phyloP scores from a whole-genome alignment of 169 alveolate species.

The Plasmodium vivax region DNA sequence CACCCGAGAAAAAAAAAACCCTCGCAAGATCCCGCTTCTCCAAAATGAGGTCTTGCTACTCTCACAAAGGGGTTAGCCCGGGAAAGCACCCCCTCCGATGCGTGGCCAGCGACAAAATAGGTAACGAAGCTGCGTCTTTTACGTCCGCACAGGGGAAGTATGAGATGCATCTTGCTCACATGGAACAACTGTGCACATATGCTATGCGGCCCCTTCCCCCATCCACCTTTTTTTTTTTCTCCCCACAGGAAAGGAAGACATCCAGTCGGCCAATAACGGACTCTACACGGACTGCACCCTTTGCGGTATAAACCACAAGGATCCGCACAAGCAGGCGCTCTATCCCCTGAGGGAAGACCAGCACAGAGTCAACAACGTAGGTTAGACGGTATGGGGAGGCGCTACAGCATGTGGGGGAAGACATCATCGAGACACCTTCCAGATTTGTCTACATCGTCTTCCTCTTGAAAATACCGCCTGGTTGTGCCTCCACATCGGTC shows the following conservation, averaged over 20 bases:
- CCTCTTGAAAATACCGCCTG: background rate
- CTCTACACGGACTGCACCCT: slow-evolving; percentile 16
- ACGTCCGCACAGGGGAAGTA: background rate
- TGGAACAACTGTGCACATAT: background rate
- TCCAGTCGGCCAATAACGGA: slow-evolving; percentile 42
- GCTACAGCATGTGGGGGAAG: background rate
- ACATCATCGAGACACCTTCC: background rate
- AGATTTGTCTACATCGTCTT: background rate
- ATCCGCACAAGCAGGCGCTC: slow-evolving; percentile 48
- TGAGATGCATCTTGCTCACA: background rate
- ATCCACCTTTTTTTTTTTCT: background rate
- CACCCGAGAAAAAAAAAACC: background rate
- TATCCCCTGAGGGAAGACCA: slow-evolving; percentile 54
- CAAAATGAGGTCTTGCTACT: slow-evolving; percentile 66
- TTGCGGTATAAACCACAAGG: slow-evolving; percentile 55
- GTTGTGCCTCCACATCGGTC: background rate
- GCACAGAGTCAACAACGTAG: background rate
- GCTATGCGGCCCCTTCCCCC: background rate
- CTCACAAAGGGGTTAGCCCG: slow-evolving; percentile 71
- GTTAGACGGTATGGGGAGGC: background rate
- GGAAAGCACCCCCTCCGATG: slow-evolving; percentile 48
- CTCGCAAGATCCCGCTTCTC: background rate
- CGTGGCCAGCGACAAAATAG: slow-evolving; percentile 30
- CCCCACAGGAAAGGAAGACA: slow-evolving; percentile 38
- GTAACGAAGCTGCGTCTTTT: background rate